phyloP scores from a whole-genome alignment of 371 early-diverging fungal species.

The Mortierella polycephala region DNA sequence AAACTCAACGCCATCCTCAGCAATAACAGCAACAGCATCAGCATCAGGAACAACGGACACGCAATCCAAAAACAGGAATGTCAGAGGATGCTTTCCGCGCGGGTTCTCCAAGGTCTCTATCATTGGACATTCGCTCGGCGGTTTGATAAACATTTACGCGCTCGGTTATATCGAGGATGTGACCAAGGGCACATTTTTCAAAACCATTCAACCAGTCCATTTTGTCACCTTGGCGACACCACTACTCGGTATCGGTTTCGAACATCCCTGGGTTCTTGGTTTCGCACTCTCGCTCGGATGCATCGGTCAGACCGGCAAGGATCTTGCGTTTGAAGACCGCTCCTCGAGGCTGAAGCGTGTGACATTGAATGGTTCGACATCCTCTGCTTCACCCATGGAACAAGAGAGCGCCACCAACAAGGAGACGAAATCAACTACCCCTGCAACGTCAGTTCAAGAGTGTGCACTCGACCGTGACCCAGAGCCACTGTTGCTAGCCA shows the following conservation, averaged over 20 bases:
- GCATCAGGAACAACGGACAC: conserved; percentile 1
- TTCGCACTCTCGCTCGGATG: conserved; percentile 36
- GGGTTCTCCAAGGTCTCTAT: conserved; percentile 52
- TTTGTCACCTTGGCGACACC: conserved; percentile 56
- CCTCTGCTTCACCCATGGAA: neutral
- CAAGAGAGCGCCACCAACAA: neutral
- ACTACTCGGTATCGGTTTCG: conserved; percentile 51
- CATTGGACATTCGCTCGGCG: conserved; percentile 58
- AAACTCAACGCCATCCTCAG: neutral
- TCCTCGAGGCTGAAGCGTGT: conserved; percentile 14
- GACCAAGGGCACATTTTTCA: conserved; percentile 53
- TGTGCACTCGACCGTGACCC: conserved; percentile 24
- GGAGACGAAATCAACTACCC: neutral
- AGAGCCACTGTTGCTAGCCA: conserved; percentile 53
- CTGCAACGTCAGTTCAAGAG: neutral
- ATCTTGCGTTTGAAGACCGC: conserved; percentile 43
- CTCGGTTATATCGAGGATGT: conserved; percentile 54
- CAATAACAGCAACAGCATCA: neutral
- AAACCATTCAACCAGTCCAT: conserved; percentile 39
- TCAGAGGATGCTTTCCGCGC: conserved; percentile 18
- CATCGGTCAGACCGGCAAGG: conserved; percentile 58
- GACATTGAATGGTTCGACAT: too few species aligned
- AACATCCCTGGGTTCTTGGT: conserved; percentile 55
- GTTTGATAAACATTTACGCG: conserved; percentile 55
- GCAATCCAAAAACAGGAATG: neutral